Base-by-base conservation (phyloP, 2,329 filamentous ascomycete genomes). In the Neopestalotiopsis sp. region DNA sequence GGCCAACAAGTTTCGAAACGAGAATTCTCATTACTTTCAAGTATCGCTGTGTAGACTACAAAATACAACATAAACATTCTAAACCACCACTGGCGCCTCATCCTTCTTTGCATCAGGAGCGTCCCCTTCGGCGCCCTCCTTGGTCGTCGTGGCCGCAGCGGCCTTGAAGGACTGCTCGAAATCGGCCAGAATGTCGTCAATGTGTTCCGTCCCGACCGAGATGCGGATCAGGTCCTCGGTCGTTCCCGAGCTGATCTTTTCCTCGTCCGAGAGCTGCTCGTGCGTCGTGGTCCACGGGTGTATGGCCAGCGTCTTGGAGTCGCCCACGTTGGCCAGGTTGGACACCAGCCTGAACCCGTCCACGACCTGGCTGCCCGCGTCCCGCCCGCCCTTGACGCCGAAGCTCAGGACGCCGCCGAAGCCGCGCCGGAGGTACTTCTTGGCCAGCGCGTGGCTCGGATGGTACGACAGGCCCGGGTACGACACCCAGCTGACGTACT, bases 201-300 rank as follows among this genome's bases (percentile, higher is more conserved):
- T 97, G 80, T 98, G 94, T 84, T 98, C 95, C 0, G 92, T 97
- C 66, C 95, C 95, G 69, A 98, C 95, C 0, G 95, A 98, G 77
- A 98, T 96, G 71, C 95, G 93, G 81, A 98, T 97, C 53, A 95
- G 90, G 77, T 97, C 95, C 87, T 93, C 91, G 17, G 94, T 96
- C 12, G 96, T 94, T 75, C 95, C 95, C 28, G 93, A 95, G 78
- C 84, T 90, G 65, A 87, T 79, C 82, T 91, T 94, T 86, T 98
- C 95, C 78, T 94, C 88, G 6, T 90, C 88, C 30, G 86, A 90
- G 69, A 98, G 87, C 84, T 98, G 95, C 85, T 97, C 93, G 80
- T 98, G 95, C 2, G 95, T 98, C 2, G 95, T 98, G 5, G 91
- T 93, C 94, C 94, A 97, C 28, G 95, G 95, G 82, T 98, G 95